These are phyloP conservation scores for Candida anglica DNA, from an alignment of 805 yeast species.

Conservation along the genomic window DNA sequence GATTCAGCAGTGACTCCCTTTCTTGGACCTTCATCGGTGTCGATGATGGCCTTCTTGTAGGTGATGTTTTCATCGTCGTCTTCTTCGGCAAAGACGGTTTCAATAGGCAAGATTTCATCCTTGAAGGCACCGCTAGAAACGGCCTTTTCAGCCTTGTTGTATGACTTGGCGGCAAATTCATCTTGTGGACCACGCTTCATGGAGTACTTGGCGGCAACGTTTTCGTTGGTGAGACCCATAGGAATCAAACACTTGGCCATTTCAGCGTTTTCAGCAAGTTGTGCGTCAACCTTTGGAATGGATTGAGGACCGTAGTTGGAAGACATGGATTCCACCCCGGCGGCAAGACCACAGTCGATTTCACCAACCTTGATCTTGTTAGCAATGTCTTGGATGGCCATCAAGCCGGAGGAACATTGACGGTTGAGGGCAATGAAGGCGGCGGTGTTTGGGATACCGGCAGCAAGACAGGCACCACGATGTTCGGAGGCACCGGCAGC, in stretches of 20 bases:
- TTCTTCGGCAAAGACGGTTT: conserved; percentile 51
- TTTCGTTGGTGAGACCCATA: conserved; percentile 96
- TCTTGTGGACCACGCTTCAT: conserved; percentile 76
- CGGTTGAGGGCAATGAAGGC: conserved; percentile 86
- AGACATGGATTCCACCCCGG: conserved; percentile 96
- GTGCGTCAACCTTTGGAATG: conserved; percentile 44
- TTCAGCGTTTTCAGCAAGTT: conserved; percentile 31
- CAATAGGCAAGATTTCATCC: conserved; percentile 85
- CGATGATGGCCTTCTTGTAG: conserved; percentile 40
- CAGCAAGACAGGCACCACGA: conserved; percentile 86
- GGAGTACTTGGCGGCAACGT: conserved; percentile 66
- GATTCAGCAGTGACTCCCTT: conserved; percentile 76
- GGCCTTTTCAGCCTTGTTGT: conserved; percentile 79
- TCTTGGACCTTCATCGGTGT: conserved; percentile 88
- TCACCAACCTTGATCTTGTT: conserved; percentile 84
- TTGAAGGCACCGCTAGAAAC: conserved; percentile 68
- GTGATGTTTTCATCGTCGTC: conserved; percentile 57
- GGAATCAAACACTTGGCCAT: conserved; percentile 76
- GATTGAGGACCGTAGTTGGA: conserved; percentile 79
- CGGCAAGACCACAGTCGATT: conserved; percentile 86
- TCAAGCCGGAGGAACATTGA: conserved; percentile 92
- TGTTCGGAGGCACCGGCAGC: conserved; percentile 96
- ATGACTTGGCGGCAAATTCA: conserved; percentile 82
- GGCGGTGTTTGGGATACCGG: conserved; percentile 79
- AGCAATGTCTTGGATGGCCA: conserved; percentile 87